Evolutionary conservation across 495 filamentous ascomycete genomes (phyloP), one percentile per base, ranked within the genome.

Genomic region (Aspergillus olivimuriae): DNA sequence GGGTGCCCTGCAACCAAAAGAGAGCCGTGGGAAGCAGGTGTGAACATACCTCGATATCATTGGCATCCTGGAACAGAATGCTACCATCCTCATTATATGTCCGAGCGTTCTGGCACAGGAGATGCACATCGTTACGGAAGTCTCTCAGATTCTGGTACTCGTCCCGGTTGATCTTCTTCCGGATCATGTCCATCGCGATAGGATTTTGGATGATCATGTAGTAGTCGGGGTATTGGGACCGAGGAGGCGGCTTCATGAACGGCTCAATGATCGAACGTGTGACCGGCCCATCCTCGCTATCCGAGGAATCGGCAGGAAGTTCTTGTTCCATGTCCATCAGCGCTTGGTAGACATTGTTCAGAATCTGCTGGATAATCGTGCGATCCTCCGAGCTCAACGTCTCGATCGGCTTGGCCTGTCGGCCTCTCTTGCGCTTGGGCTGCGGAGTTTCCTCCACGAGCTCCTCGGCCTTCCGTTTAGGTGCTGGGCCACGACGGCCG

Each of bases 31-130:
- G 6, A n/a, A 44, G 17, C 18, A 5, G 12, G 45, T 23, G 39
- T 14, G 38, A 40, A 71, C 80, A 62, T 72, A 95, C 91, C 77
- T 95, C 89, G 62, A 98, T 96, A 33, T 82, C 68, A 58, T 89
- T 89, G 34, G 89, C 92, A 74, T 98, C 94, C 54, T 84, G 78
- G 69, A 87, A 96, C 35, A 98, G 74, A 45, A 88, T 62, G 65
- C 89, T 95, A 31, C 80, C 83, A 57, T 96, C 92, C 63, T 98
- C 92, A 63, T 98, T 98, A 66, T 92, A 98, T 4, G 83, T 90
- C 56, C 87, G 73, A 47, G 91, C 94, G 68, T 98, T 98, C 53
- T 76, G 78, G 60, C 89, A 91, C 54, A 98, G 77, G 43, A 86
- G 68, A 34, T 80, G 77, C 45, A 98, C 80, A 56, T 98, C 92